Evolutionary conservation across 495 filamentous ascomycete genomes (phyloP).

Genomic region (Platismatia glauca): DNA sequence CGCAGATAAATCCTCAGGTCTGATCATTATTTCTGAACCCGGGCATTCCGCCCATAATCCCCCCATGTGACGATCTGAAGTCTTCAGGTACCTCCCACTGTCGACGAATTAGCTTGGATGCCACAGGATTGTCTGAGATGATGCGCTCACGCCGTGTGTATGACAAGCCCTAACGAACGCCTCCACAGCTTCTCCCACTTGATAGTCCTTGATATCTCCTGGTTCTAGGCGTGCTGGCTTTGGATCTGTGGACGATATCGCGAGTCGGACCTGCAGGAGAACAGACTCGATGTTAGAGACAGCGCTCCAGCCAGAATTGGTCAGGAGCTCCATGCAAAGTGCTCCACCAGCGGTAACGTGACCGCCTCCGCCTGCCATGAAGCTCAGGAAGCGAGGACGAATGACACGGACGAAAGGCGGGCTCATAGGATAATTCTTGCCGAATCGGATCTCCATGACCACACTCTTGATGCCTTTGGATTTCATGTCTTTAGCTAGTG

Average conservation of each 20-base stretch:
- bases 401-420: constrained; percentile 85
- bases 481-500: constrained; percentile 70
- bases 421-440: constrained; percentile 59
- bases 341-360: constrained; percentile 85
- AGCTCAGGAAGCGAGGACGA: constrained; percentile 67
- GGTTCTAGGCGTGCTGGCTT: constrained; percentile 58
- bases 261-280: constrained; percentile 72
- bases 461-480: constrained; percentile 50
- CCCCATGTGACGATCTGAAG: constrained; percentile 21
- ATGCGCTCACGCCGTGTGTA: constrained; percentile 45
- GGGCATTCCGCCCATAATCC: neutral
- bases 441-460: constrained; percentile 75
- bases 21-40: neutral
- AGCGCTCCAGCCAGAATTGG: constrained; percentile 72
- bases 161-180: constrained; percentile 61
- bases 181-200: constrained; percentile 58
- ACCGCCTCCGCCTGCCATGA: constrained; percentile 66
- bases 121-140: too few relatives aligned
- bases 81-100: constrained; percentile 44
- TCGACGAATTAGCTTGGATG: neutral
- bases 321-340: constrained; percentile 87
- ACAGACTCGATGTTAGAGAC: constrained; percentile 68
- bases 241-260: constrained; percentile 59
- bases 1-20: neutral
- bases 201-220: constrained; percentile 44